Conservation (phyloP, 106 monocot genomes). For the Apostasia ramifera region DNA sequence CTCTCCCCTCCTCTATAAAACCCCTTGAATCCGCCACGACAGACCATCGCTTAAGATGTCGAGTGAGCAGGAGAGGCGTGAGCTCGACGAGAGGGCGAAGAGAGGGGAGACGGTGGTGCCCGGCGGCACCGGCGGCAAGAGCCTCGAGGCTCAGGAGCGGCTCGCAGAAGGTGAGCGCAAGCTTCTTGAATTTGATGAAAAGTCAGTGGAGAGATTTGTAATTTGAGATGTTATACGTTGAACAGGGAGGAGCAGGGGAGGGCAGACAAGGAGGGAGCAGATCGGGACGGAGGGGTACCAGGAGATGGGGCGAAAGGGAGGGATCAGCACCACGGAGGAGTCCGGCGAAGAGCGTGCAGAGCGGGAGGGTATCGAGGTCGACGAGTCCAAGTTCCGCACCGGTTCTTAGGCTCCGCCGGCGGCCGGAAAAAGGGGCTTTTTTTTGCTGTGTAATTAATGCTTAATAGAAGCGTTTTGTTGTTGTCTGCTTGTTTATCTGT, state of each 20-base stretch:
- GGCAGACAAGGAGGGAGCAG: constrained; percentile 64
- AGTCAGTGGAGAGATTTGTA: no score
- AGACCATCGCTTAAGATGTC: constrained; percentile 19
- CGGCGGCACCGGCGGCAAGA: constrained; percentile 85
- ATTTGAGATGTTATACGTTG: not conserved
- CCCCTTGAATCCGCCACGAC: no score
- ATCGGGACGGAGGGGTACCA: constrained; percentile 57
- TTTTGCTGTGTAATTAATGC: no score
- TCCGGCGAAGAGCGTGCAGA: constrained; percentile 52
- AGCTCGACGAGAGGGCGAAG: constrained; percentile 51
- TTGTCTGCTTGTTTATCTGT: no score
- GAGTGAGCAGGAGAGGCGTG: constrained; percentile 36
- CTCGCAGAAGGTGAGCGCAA: constrained; percentile 46
- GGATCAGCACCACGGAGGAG: constrained; percentile 44
- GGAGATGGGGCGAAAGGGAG: constrained; percentile 73
- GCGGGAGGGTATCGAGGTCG: constrained; percentile 34
- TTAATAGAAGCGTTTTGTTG: no score
- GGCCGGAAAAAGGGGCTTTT: no score
- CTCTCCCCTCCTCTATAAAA: no score
- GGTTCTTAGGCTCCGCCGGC: no score
- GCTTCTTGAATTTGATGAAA: no score
- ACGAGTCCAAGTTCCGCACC: constrained; percentile 35
- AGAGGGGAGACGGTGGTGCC: constrained; percentile 70
- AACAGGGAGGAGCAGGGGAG: constrained; percentile 54
- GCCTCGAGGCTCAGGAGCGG: constrained; percentile 68